phyloP scores from a whole-genome alignment of 495 filamentous ascomycete genomes.

The Xylaria acuta region DNA sequence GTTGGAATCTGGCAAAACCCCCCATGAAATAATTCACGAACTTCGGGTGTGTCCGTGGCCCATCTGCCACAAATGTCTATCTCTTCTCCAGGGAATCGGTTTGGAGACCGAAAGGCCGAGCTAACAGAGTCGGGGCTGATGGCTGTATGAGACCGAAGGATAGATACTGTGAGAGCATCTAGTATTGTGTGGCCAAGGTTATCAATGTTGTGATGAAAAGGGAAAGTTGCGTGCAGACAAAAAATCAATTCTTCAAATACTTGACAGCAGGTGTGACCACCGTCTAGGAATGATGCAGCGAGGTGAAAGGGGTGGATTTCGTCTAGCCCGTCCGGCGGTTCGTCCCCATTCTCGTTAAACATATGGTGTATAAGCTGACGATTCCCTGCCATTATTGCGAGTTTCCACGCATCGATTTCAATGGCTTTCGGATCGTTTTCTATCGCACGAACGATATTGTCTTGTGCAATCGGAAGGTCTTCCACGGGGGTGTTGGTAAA shows the following conservation, averaged over 20 bases:
- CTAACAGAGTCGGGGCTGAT: neutral
- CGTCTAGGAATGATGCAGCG: neutral
- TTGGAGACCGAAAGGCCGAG: neutral
- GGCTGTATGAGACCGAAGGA: neutral
- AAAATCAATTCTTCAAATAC: neutral
- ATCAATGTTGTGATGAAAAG: neutral
- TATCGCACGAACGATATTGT: neutral
- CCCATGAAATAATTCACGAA: slow-evolving; percentile 12
- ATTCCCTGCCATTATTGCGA: slow-evolving; percentile 3
- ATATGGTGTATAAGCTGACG: neutral
- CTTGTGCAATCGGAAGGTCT: neutral
- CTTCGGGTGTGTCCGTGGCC: slow-evolving; percentile 43
- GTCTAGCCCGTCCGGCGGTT: neutral
- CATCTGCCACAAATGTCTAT: slow-evolving; percentile 49
- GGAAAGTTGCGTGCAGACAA: neutral
- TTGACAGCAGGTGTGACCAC: neutral
- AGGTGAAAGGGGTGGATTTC: neutral
- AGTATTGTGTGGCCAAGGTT: neutral
- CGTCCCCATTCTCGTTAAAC: neutral
- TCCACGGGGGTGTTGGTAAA: neutral
- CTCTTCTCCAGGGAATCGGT: slow-evolving; percentile 47
- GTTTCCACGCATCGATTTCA: neutral
- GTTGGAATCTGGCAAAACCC: slow-evolving; percentile 35
- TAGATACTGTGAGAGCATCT: neutral
- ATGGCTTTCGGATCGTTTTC: neutral